Percentiles rank a stretch among this genome's conserved stretches.
phyloP scores from a whole-genome alignment of 345 rosid species.

The Eucalyptus coolabah region DNA sequence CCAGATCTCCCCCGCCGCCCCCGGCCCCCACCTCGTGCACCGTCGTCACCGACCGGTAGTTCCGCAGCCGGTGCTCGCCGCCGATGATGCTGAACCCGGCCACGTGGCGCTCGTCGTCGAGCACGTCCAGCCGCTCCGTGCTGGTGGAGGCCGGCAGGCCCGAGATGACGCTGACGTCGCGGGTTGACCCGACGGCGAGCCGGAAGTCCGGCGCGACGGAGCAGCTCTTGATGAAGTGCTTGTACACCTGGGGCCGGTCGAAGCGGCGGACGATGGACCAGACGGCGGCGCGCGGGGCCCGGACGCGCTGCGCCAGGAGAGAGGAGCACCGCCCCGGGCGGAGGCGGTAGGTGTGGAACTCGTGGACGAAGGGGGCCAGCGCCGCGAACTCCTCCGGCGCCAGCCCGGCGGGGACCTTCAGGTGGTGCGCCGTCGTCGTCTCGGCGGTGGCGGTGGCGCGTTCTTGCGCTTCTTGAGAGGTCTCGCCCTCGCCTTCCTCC shows the following conservation, averaged over 20 bases:
- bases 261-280: constrained; percentile 11
- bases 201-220: background rate
- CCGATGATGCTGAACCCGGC: constrained; percentile 11
- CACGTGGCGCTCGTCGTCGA: constrained; percentile 4
- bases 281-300: background rate
- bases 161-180: constrained; percentile 3
- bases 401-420: background rate
- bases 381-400: background rate
- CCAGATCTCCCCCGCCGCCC: background rate
- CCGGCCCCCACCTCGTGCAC: background rate
- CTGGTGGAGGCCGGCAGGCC: constrained; percentile 8
- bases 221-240: constrained; percentile 16
- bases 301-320: constrained; percentile 2
- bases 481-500: background rate
- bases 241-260: constrained; percentile 15
- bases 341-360: constrained; percentile 2
- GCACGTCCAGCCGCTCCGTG: constrained; percentile 5
- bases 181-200: background rate
- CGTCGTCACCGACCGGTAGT: constrained; percentile 9
- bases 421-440: background rate
- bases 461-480: background rate
- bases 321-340: constrained; percentile 2
- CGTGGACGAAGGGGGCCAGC: background rate
- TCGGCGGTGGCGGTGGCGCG: background rate
- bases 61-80: constrained; percentile 7